Evolutionary conservation across 2,329 filamentous ascomycete species (phyloP).

Genomic region (Botrytis tulipae): DNA sequence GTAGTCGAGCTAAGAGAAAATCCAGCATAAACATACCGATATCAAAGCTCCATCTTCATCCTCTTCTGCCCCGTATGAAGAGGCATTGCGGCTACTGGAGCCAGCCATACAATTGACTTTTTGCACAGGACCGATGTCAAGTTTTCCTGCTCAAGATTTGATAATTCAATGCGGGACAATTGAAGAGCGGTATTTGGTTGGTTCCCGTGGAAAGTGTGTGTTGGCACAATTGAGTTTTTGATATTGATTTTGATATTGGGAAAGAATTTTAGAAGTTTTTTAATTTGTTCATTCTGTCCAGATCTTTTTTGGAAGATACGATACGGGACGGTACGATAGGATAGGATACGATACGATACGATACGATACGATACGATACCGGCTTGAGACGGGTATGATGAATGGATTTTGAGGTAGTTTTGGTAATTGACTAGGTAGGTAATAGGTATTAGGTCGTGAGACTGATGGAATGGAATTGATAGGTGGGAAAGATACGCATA

Average conservation of each 20-base stretch:
- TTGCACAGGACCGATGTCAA: slow-evolving; percentile 3
- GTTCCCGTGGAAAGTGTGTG: slow-evolving; percentile 6
- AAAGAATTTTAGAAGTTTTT: slow-evolving; percentile 7
- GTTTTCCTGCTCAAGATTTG: neutral
- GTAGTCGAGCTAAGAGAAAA: slow-evolving; percentile 9
- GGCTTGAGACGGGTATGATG: neutral
- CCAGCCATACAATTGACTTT: slow-evolving; percentile 36
- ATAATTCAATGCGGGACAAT: slow-evolving; percentile 11
- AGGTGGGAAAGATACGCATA: neutral
- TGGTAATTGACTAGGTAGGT: neutral
- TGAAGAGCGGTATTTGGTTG: neutral
- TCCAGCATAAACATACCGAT: slow-evolving; percentile 34
- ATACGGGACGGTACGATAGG: too few species aligned
- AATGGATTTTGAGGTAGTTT: neutral
- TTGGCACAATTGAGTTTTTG: slow-evolving; percentile 1
- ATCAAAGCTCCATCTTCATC: slow-evolving; percentile 38
- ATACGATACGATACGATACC: too few species aligned
- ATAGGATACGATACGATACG: too few species aligned
- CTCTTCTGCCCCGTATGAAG: slow-evolving; percentile 32
- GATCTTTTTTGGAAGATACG: neutral
- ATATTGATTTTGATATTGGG: neutral
- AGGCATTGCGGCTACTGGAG: slow-evolving; percentile 39
- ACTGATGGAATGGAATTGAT: neutral
- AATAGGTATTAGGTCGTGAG: neutral
- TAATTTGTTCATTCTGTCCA: slow-evolving; percentile 12